Base-by-base conservation (phyloP, 768 basidiomycete genomes). In the Xerocomellus chrysenteron region DNA sequence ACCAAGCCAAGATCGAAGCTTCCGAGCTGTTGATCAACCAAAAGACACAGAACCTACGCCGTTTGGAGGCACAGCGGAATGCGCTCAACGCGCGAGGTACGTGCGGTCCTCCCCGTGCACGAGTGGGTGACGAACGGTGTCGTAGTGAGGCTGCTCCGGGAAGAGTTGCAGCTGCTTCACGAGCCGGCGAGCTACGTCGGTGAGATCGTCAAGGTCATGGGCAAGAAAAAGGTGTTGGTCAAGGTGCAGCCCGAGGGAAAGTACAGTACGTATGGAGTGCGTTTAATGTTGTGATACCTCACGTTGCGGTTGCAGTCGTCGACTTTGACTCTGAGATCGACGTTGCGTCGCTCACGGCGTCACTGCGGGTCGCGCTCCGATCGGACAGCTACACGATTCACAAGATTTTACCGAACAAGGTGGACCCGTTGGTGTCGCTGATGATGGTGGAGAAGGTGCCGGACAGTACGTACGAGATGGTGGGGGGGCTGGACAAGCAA, bases 361-460 rank as follows among this genome's bases (percentile, higher is more conserved):
- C 90, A 7, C 83, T 94, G 39, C 94, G 96, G 53, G 90, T 99
- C 52, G 94, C 96, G 17, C 88, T 99, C 56, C 92, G 95, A 47
- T 95, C 94, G 56, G 96, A 98, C 71, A 92, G 87, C 4, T 98
- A 98, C 74, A 92, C 92, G 45, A 89, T 98, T 59, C 96, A 98
- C 82, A 94, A 92, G 73, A 91, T 98, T 64, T 79, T 98, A 0
- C 94, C 94, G 1, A 97, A 94, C 79, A 98, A 99, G 76, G 90
- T 98, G 65, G 97, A 98, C 73, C 96, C 97, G 5, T 86, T 98
- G 40, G 95, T 98, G 32, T 97, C 94, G 19, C 84, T 98, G 60
- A 98, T 98, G 97, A 98, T 98, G 95, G 96, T 98, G 12, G 96
- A 99, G 76, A 99, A 99, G 73, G 96, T 98, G 0, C 96, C 96